Evolutionary conservation across 768 basidiomycete genomes (phyloP), one percentile per base, ranked within the genome.

Genomic region (Megacollybia marginata): DNA sequence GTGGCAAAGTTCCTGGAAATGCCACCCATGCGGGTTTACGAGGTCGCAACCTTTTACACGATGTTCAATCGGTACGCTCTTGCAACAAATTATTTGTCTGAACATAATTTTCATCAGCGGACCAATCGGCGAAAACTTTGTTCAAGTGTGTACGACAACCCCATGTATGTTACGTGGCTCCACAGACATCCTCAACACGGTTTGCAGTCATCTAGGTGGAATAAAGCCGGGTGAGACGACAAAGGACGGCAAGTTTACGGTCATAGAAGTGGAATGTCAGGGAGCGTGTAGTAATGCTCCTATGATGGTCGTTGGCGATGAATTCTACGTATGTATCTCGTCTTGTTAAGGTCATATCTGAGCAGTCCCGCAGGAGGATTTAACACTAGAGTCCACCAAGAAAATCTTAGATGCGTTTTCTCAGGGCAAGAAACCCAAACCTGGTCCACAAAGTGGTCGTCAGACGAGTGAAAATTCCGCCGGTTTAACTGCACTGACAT

Each of bases 41-140:
- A 99, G 69, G 96, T 99, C 46, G 95, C 95, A 15, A 94, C 92
- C 12, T 99, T 99, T 72, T 99, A 99, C 69, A 99, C 96, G 58
- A 98, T 99, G 95, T 98, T 97, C 78, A 99, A 97, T 74, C 81
- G 94, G 91, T 91, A 51, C 59, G 79, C 54, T 31, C 15, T 28
- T 28, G 6, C 48, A 33, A 49, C 43, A 34, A 18, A 42, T 23
- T 6, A 28, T 28, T 28, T 6, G 23, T 28, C 23, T 28, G 6
- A 28, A 28, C 23, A 38, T 36, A n/a, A 36, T 45, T 48, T 33
- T 9, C 31, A 51, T 34, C 52, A 93, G 92, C 48, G 93, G 96
- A 68, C 95, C 94, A 5, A 91, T 97, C 48, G 94, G 92, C 23
- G 71, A 88, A 58, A 77, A 97, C 65, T 97, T 98, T 61, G 85